Evolutionary conservation across 176 grass and related monocot species (phyloP).

Genomic region (Triticum dicoccoides): DNA sequence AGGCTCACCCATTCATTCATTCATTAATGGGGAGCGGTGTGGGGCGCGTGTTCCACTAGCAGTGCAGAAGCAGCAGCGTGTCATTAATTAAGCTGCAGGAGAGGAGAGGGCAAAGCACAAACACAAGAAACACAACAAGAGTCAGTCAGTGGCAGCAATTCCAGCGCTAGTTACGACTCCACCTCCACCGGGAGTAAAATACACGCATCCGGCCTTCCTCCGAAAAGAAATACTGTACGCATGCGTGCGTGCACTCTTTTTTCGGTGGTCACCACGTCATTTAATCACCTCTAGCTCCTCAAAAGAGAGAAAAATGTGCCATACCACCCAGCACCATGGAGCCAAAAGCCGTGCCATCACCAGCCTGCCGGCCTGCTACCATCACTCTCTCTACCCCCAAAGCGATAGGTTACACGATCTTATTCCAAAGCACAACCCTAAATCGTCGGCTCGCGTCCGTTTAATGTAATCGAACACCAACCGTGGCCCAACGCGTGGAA

Average conservation of each 20-base stretch:
- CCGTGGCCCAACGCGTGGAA: no score
- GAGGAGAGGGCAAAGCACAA: no score
- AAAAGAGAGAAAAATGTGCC: background rate
- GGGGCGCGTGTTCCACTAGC: background rate
- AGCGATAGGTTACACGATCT: no score
- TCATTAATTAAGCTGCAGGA: background rate
- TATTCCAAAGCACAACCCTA: no score
- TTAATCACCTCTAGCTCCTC: background rate
- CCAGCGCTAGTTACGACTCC: background rate
- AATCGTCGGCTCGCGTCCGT: no score
- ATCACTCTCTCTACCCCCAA: no score
- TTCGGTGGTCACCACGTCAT: background rate
- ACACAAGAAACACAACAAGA: no score
- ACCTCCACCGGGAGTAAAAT: background rate
- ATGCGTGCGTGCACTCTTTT: background rate
- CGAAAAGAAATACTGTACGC: no score
- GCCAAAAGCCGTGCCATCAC: background rate
- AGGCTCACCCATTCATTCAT: conserved; percentile 2
- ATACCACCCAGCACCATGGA: background rate
- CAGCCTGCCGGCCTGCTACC: background rate
- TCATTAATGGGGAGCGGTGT: background rate
- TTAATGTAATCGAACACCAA: no score
- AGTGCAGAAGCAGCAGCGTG: background rate
- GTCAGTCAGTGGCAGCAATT: background rate
- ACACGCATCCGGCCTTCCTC: background rate